phyloP scores from a whole-genome alignment of 306 rosid genomes.

The Ormosia semicastrata region DNA sequence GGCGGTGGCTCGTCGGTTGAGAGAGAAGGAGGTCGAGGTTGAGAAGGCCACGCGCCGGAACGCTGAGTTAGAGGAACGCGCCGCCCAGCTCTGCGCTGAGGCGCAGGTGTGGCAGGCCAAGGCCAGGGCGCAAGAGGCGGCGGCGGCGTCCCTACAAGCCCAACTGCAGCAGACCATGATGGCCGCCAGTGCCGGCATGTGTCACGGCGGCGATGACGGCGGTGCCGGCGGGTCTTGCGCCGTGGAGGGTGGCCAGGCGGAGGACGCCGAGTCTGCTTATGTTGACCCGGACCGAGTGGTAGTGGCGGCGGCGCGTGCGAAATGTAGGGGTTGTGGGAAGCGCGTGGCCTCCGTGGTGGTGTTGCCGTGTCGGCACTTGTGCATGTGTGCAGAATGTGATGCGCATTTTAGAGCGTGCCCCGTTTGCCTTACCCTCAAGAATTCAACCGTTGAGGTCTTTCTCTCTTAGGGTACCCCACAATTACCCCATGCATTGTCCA shows the following conservation, averaged over 20 bases:
- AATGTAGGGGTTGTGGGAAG: slow-evolving; percentile 69
- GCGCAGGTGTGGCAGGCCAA: slow-evolving; percentile 87
- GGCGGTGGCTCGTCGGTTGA: slow-evolving; percentile 42
- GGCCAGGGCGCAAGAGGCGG: slow-evolving; percentile 72
- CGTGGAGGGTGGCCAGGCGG: slow-evolving; percentile 63
- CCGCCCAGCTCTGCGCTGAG: slow-evolving; percentile 70
- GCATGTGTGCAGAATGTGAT: slow-evolving; percentile 79
- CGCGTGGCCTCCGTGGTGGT: slow-evolving; percentile 77
- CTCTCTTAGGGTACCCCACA: slow-evolving; percentile 53
- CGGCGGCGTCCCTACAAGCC: slow-evolving; percentile 66
- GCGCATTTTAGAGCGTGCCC: slow-evolving; percentile 72
- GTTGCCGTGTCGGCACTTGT: slow-evolving; percentile 88
- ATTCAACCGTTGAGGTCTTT: slow-evolving; percentile 75
- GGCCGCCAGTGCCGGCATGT: slow-evolving; percentile 26
- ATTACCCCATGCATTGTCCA: slow-evolving; percentile 15
- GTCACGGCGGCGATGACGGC: slow-evolving; percentile 14
- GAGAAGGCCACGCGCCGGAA: slow-evolving; percentile 72
- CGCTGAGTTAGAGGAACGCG: slow-evolving; percentile 82
- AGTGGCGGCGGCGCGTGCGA: slow-evolving; percentile 37
- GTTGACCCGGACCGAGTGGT: slow-evolving; percentile 65
- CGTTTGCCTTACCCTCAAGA: slow-evolving; percentile 59
- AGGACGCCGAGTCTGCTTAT: slow-evolving; percentile 79
- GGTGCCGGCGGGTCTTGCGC: slow-evolving; percentile 36
- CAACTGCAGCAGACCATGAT: slow-evolving; percentile 74
- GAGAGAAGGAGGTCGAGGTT: slow-evolving; percentile 70